Conservation (phyloP, 768 basidiomycete genomes). For the Podaxis pistillaris region DNA sequence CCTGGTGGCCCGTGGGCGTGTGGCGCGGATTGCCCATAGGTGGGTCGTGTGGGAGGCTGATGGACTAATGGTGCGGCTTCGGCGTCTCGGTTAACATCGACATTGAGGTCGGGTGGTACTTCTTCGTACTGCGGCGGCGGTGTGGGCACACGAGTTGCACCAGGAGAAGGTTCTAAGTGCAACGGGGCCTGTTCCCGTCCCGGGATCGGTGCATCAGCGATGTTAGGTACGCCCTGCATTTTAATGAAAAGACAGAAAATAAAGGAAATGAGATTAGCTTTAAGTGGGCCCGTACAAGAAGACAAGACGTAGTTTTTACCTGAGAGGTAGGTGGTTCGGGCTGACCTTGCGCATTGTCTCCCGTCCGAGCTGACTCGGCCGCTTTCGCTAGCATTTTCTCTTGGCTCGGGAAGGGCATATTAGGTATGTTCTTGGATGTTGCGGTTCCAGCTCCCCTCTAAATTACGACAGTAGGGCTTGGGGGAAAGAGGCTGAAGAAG, state of each 20-base stretch:
- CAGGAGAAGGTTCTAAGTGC: neutral
- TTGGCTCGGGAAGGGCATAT: neutral
- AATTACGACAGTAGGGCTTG: too few relatives aligned
- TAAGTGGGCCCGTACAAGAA: neutral
- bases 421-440: neutral
- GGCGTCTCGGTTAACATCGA: neutral
- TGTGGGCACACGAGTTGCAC: neutral
- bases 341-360: neutral
- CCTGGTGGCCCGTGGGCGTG: too few relatives aligned
- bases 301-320: neutral
- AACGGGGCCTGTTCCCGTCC: neutral
- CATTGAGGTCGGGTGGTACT: neutral
- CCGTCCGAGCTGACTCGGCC: neutral
- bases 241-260: neutral
- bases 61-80: too few relatives aligned
- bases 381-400: neutral
- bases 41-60: too few relatives aligned
- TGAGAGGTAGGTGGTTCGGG: neutral
- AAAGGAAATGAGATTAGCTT: neutral
- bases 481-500: too few relatives aligned
- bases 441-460: too few relatives aligned
- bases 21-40: too few relatives aligned
- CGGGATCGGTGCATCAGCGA: neutral
- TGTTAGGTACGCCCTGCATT: neutral
- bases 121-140: neutral